Evolutionary conservation across 257 asterid species (phyloP).

Genomic region (Nicotiana knightiana): DNA sequence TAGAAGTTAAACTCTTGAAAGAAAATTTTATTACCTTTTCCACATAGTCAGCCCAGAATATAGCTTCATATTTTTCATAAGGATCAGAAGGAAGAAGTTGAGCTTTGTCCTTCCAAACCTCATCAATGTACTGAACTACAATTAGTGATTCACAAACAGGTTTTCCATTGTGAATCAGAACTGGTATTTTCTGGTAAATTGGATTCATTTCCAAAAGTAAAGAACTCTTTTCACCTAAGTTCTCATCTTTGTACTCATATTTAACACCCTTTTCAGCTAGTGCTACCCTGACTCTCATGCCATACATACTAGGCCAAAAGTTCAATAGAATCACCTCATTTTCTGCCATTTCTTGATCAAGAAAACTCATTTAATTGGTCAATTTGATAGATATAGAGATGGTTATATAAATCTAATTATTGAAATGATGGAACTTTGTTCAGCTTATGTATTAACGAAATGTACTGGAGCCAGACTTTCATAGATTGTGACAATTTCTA

Average conservation of each 20-base stretch:
- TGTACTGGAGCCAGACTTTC: neutral
- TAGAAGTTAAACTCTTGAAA: neutral
- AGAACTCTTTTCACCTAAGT: constrained; percentile 15
- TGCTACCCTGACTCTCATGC: constrained; percentile 41
- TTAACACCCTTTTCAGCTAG: constrained; percentile 39
- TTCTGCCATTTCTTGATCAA: neutral
- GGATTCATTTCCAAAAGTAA: constrained; percentile 35
- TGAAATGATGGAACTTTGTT: neutral
- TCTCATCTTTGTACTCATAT: constrained; percentile 35
- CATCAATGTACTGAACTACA: constrained; percentile 25
- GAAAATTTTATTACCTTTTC: constrained; percentile 20
- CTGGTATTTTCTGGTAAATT: constrained; percentile 34
- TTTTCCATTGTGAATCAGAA: constrained; percentile 20
- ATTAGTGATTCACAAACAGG: constrained; percentile 21
- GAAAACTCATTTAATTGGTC: neutral
- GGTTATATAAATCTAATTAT: neutral
- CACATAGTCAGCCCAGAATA: constrained; percentile 32
- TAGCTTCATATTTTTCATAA: constrained; percentile 20
- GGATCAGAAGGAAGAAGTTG: constrained; percentile 21
- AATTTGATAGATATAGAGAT: too few species aligned
- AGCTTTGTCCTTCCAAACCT: constrained; percentile 18
- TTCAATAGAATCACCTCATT: constrained; percentile 24
- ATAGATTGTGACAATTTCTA: neutral
- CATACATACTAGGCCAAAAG: constrained; percentile 28
- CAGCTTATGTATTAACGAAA: neutral